Percentiles rank a stretch among this genome's conserved stretches.
Evolutionary conservation across 805 yeast genomes (phyloP).

Genomic region (Lipomyces yamadae): DNA sequence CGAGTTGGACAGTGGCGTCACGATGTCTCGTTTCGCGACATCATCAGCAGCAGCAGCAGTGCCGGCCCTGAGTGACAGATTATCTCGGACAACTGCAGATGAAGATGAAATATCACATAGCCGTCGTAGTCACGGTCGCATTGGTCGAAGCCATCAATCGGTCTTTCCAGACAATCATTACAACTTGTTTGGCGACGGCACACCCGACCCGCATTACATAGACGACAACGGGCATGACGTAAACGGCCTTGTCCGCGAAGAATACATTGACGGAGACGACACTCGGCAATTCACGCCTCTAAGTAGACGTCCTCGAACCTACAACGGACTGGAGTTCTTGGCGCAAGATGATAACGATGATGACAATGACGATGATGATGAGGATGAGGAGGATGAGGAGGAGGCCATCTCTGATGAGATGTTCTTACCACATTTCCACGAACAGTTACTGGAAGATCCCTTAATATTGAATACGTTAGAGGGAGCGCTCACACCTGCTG

Average conservation of each 20-base stretch:
- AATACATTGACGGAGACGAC: neutral
- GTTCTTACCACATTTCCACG: constrained; percentile 5
- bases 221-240: neutral
- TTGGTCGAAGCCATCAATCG: neutral
- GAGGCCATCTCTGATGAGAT: neutral
- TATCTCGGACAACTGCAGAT: neutral
- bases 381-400: neutral
- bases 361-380: neutral
- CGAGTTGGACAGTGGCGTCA: neutral
- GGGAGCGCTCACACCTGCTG: neutral
- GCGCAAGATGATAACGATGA: neutral
- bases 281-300: neutral
- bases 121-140: neutral
- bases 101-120: neutral
- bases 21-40: neutral
- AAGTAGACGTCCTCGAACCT: neutral
- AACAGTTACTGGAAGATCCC: neutral
- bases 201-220: neutral
- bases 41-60: neutral
- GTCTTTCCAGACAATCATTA: neutral
- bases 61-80: neutral
- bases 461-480: neutral
- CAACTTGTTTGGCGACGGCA: neutral
- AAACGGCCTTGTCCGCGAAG: neutral
- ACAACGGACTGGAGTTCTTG: neutral